phyloP scores from a whole-genome alignment of 2,329 filamentous ascomycete genomes.

The Diaporthe destruens region DNA sequence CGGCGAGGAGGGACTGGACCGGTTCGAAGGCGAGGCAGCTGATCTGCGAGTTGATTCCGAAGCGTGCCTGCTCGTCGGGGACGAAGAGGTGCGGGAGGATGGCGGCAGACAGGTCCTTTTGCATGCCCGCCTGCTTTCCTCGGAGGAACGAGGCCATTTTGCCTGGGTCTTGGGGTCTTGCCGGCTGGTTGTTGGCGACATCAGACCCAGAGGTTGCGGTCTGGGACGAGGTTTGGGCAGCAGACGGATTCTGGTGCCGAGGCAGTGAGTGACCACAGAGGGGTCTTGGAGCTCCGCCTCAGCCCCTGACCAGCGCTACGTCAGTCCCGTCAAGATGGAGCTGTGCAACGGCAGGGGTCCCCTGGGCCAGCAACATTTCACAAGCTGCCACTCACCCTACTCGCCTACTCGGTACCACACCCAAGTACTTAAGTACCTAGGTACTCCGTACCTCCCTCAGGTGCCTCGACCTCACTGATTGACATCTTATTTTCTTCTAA shows the following conservation, averaged over 20 bases:
- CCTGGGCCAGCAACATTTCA: not conserved
- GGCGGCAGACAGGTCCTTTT: slow-evolving; percentile 88
- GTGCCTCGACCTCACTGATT: no score
- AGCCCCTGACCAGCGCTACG: slow-evolving; percentile 16
- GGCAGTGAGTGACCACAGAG: not conserved
- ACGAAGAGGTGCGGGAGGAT: slow-evolving; percentile 83
- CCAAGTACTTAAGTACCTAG: no score
- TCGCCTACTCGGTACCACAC: no score
- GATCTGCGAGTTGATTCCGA: slow-evolving; percentile 83
- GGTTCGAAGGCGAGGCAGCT: slow-evolving; percentile 91
- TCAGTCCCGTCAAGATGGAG: slow-evolving; percentile 30
- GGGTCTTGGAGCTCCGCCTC: slow-evolving; percentile 25
- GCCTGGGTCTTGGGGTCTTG: not conserved
- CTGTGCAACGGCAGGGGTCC: slow-evolving; percentile 10
- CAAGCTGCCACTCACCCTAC: no score
- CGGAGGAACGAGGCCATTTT: slow-evolving; percentile 88
- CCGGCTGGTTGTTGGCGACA: slow-evolving; percentile 5
- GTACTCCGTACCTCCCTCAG: no score
- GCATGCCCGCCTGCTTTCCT: slow-evolving; percentile 93
- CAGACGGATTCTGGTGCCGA: no score
- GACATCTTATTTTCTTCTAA: no score
- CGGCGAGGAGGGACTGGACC: slow-evolving; percentile 90
- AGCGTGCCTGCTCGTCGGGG: slow-evolving; percentile 85
- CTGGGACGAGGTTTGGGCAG: not conserved
- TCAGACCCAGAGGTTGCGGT: not conserved